Evolutionary conservation across 2,329 filamentous ascomycete genomes (phyloP).

Genomic region (Monosporascus sp.): DNA sequence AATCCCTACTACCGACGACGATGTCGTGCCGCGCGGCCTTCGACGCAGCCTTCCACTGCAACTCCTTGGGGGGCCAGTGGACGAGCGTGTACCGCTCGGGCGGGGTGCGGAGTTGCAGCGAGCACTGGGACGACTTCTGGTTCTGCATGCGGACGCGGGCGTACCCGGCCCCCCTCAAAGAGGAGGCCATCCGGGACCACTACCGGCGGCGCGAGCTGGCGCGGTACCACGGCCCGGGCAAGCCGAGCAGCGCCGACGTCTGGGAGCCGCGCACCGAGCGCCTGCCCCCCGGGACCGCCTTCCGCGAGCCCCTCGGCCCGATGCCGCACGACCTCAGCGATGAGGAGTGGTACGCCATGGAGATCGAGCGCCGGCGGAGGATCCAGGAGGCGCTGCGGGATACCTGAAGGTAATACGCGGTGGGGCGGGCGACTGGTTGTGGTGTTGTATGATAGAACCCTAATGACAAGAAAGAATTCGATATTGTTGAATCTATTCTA

Average conservation of each 20-base stretch:
- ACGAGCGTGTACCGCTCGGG: slow-evolving; percentile 88
- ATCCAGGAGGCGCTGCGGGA: slow-evolving; percentile 14
- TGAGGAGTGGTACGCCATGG: slow-evolving; percentile 35
- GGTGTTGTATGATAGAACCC: too few relatives aligned
- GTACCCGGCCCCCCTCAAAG: slow-evolving; percentile 54
- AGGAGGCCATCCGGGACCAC: slow-evolving; percentile 58
- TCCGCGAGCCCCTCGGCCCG: slow-evolving; percentile 35
- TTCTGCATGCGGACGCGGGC: slow-evolving; percentile 88
- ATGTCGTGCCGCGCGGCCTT: slow-evolving; percentile 91
- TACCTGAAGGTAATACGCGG: slow-evolving; percentile 5
- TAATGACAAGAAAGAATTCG: background rate
- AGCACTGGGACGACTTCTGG: slow-evolving; percentile 93
- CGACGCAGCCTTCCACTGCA: slow-evolving; percentile 91
- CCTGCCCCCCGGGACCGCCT: slow-evolving; percentile 45
- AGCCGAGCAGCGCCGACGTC: slow-evolving; percentile 78
- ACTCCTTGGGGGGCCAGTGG: slow-evolving; percentile 86
- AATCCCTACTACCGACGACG: slow-evolving; percentile 68
- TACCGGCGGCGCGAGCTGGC: slow-evolving; percentile 62
- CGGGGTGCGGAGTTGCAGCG: slow-evolving; percentile 67
- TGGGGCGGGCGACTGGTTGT: background rate
- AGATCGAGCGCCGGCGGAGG: slow-evolving; percentile 25
- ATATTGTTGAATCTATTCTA: too few relatives aligned
- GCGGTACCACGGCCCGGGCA: slow-evolving; percentile 58
- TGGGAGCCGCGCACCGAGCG: slow-evolving; percentile 71
- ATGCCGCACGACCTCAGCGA: slow-evolving; percentile 32